phyloP scores from a whole-genome alignment of 2,329 filamentous ascomycete genomes.

The Calonectria ilicicola region DNA sequence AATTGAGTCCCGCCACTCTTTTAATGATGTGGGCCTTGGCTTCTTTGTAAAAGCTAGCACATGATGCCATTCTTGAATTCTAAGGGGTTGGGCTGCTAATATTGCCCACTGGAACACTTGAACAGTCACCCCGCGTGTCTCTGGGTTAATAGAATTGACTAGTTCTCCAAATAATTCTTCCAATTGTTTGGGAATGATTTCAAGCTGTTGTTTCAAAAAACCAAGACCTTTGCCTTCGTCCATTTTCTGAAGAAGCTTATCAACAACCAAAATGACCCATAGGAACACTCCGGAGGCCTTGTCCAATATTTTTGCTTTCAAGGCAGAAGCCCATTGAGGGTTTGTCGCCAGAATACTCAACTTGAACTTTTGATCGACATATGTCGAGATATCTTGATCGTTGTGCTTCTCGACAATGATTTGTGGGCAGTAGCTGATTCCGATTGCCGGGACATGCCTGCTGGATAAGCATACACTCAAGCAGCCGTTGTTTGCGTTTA shows the following conservation, averaged over 20 bases:
- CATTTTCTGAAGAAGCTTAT: not conserved
- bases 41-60: constrained; percentile 21
- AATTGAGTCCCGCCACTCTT: constrained; percentile 6
- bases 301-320: not conserved
- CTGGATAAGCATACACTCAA: constrained; percentile 25
- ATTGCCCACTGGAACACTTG: constrained; percentile 29
- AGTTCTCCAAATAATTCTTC: not conserved
- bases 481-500: not conserved
- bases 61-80: constrained; percentile 31
- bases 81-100: not conserved
- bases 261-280: constrained; percentile 23
- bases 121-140: not conserved
- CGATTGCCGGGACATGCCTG: constrained; percentile 14
- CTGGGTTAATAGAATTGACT: not conserved
- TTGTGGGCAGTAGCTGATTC: constrained; percentile 2
- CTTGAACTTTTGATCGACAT: constrained; percentile 11
- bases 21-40: not conserved
- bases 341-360: not conserved
- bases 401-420: constrained; percentile 19
- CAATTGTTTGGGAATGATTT: not conserved
- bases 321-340: not conserved
- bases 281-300: constrained; percentile 25
- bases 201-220: not conserved
- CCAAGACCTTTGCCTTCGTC: constrained; percentile 17
- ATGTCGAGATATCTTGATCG: constrained; percentile 13